phyloP scores from a whole-genome alignment of 2,329 filamentous ascomycete species.

The Trichoderma oligosporum region DNA sequence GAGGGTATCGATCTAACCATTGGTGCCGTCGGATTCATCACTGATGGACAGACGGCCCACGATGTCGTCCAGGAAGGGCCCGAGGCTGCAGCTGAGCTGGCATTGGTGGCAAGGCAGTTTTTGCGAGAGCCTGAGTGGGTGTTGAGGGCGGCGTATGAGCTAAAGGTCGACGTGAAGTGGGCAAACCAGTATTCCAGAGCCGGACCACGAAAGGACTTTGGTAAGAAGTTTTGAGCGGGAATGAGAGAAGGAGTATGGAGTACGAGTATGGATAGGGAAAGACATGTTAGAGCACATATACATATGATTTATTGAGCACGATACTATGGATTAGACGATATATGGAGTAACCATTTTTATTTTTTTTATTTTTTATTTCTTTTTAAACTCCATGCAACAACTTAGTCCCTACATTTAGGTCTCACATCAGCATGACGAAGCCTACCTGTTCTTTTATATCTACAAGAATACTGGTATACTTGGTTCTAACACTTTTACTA shows the following conservation, averaged over 20 bases:
- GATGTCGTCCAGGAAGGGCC: slow-evolving; percentile 48
- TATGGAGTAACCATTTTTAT: too few species aligned
- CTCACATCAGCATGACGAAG: too few species aligned
- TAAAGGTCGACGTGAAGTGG: slow-evolving; percentile 68
- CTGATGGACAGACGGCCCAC: slow-evolving; percentile 63
- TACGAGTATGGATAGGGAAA: too few species aligned
- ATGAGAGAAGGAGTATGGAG: neutral
- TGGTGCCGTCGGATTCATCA: slow-evolving; percentile 71
- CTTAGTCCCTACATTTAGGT: too few species aligned
- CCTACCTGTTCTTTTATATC: too few species aligned
- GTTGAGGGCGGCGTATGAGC: slow-evolving; percentile 66
- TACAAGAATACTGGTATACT: too few species aligned
- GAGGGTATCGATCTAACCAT: slow-evolving; percentile 57
- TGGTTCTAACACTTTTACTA: too few species aligned
- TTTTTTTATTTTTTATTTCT: too few species aligned
- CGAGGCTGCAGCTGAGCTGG: slow-evolving; percentile 56
- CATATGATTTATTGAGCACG: neutral
- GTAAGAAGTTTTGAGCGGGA: slow-evolving; percentile 12
- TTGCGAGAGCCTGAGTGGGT: slow-evolving; percentile 79
- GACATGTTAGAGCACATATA: neutral
- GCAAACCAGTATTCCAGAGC: slow-evolving; percentile 60
- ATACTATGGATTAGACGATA: too few species aligned
- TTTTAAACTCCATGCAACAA: too few species aligned
- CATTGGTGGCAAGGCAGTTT: slow-evolving; percentile 71
- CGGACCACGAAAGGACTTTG: slow-evolving; percentile 17